These are phyloP conservation scores for Turritis glabra DNA, from an alignment of 345 rosid species.

Conservation along the genomic window DNA sequence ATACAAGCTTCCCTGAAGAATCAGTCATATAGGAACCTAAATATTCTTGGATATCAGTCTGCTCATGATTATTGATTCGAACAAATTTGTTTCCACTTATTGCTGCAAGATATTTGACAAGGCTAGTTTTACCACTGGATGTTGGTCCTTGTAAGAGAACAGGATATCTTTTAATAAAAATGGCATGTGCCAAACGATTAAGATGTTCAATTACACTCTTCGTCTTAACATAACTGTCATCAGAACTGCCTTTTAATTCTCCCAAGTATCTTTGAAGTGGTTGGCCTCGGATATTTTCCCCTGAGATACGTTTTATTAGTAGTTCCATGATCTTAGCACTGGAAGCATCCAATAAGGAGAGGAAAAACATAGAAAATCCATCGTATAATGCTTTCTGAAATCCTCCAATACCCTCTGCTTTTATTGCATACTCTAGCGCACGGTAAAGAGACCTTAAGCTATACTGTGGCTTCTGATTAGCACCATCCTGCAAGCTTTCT, in stretches of 20 bases:
- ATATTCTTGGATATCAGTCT: constrained; percentile 92
- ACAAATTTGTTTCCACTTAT: constrained; percentile 85
- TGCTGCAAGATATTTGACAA: constrained; percentile 92
- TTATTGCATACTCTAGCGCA: constrained; percentile 75
- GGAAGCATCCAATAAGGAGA: constrained; percentile 74
- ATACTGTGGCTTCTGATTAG: constrained; percentile 95
- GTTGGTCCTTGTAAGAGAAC: constrained; percentile 97
- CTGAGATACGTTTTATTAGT: constrained; percentile 55
- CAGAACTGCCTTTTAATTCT: constrained; percentile 34
- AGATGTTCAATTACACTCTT: constrained; percentile 76
- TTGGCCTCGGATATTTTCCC: constrained; percentile 42
- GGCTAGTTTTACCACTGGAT: constrained; percentile 98
- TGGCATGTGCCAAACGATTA: constrained; percentile 76
- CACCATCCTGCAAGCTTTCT: constrained; percentile 96
- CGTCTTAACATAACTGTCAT: constrained; percentile 67
- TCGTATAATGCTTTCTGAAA: constrained; percentile 73
- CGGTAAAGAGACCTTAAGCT: constrained; percentile 95
- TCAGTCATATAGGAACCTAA: constrained; percentile 85
- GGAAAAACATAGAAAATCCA: constrained; percentile 92
- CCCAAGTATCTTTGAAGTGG: constrained; percentile 49
- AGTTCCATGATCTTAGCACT: constrained; percentile 76
- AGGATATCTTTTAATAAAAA: constrained; percentile 78
- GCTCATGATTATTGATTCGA: constrained; percentile 94
- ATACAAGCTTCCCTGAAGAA: constrained; percentile 80
- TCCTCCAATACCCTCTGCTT: constrained; percentile 60